These are phyloP conservation scores for Mollisia scopiformis DNA, from an alignment of 2,329 filamentous ascomycete species.

Conservation along the genomic window DNA sequence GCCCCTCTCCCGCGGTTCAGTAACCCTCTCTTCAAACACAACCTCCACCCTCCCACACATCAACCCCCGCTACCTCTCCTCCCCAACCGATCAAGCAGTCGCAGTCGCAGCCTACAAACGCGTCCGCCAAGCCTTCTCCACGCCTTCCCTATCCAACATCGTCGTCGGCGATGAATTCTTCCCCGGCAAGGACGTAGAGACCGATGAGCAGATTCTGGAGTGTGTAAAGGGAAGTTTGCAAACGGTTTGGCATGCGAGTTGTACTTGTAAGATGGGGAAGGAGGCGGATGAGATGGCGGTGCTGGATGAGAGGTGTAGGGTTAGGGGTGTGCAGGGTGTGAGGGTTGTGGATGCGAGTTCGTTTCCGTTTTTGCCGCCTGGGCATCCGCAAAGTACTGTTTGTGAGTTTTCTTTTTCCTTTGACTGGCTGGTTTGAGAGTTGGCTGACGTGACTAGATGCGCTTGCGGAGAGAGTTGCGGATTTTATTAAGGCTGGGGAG, in stretches of 20 bases:
- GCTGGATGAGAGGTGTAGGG: conserved; percentile 26
- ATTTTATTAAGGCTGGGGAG: background rate
- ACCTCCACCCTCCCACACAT: conserved; percentile 41
- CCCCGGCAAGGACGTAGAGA: conserved; percentile 20
- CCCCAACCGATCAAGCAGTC: conserved; percentile 47
- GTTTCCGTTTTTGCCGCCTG: conserved; percentile 38
- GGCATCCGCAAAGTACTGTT: conserved; percentile 45
- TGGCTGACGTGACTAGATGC: background rate
- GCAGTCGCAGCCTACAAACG: conserved; percentile 47
- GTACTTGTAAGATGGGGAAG: conserved; percentile 60
- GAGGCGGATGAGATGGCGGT: conserved; percentile 39
- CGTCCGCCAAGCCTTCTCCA: conserved; percentile 37
- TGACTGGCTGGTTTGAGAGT: background rate
- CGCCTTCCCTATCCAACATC: conserved; percentile 18
- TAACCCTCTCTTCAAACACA: conserved; percentile 43
- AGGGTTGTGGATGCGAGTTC: conserved; percentile 31
- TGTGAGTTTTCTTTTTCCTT: conserved; percentile 34
- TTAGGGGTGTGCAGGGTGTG: conserved; percentile 25
- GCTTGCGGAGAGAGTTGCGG: background rate
- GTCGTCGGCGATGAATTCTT: conserved; percentile 24
- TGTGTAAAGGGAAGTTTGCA: conserved; percentile 33
- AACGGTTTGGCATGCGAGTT: conserved; percentile 53
- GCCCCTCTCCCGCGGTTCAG: conserved; percentile 46
- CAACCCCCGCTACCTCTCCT: conserved; percentile 49
- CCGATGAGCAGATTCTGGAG: conserved; percentile 27